Evolutionary conservation across 2,329 filamentous ascomycete species (phyloP).

Genomic region (Fusarium devonianum): DNA sequence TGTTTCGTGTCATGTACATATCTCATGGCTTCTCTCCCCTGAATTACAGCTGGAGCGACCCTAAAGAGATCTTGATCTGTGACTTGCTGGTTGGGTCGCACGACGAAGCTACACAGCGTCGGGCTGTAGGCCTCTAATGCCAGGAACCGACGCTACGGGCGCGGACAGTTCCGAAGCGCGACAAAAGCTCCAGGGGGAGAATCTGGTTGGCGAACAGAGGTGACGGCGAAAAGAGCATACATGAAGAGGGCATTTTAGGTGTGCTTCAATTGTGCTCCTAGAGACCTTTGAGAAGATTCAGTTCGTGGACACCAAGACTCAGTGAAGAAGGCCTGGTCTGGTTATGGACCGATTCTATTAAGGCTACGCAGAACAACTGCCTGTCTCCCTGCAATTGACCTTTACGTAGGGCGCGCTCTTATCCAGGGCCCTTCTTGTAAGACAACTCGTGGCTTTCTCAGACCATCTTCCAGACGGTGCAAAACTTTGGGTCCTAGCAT

Average conservation of each 20-base stretch:
- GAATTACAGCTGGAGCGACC: neutral
- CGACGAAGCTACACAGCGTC: neutral
- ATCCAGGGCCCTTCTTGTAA: too few species aligned
- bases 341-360: too few species aligned
- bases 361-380: too few species aligned
- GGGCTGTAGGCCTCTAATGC: neutral
- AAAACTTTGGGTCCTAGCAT: too few species aligned
- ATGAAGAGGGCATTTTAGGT: neutral
- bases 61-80: neutral
- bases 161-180: neutral
- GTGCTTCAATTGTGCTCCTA: too few species aligned
- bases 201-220: neutral
- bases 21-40: slow-evolving; percentile 4
- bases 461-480: too few species aligned
- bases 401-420: too few species aligned
- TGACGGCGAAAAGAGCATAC: neutral
- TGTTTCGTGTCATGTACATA: neutral
- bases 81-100: neutral
- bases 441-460: too few species aligned
- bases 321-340: too few species aligned
- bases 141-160: slow-evolving; percentile 21
- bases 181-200: neutral
- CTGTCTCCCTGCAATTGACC: too few species aligned
- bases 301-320: too few species aligned
- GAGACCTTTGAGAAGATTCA: too few species aligned